Conservation (phyloP, 129 eudicot species). For the Tagetes erecta region DNA sequence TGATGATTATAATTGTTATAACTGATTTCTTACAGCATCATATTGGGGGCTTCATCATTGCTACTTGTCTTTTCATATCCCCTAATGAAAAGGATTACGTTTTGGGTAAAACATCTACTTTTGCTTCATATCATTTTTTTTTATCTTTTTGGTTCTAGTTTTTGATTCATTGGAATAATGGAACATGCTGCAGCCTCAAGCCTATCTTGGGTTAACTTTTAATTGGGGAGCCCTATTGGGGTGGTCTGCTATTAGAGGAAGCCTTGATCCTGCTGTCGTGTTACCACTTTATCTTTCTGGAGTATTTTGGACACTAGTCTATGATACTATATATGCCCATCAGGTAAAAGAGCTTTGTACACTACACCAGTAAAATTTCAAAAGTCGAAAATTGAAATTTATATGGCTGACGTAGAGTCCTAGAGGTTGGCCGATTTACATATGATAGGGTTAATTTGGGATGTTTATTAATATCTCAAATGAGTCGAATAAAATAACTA, state of each 20-base stretch:
- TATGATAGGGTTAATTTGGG: neutral
- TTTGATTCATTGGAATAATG: constrained; percentile 23
- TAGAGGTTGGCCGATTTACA: neutral
- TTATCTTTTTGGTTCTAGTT: constrained; percentile 16
- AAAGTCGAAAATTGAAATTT: neutral
- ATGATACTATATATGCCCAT: constrained; percentile 98
- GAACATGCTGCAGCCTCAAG: constrained; percentile 80
- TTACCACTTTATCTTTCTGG: constrained; percentile 82
- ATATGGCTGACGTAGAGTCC: neutral
- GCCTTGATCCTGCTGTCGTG: constrained; percentile 78
- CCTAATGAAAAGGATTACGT: constrained; percentile 96
- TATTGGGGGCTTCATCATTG: constrained; percentile 93
- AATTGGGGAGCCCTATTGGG: constrained; percentile 95
- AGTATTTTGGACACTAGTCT: constrained; percentile 91
- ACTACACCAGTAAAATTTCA: neutral
- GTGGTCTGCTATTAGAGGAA: constrained; percentile 92
- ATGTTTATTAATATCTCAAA: neutral
- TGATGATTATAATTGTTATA: neutral
- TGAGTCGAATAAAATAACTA: neutral
- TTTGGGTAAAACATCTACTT: constrained; percentile 59
- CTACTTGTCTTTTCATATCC: constrained; percentile 91
- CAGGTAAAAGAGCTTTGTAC: constrained; percentile 53
- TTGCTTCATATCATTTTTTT: neutral
- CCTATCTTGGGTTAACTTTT: constrained; percentile 87
- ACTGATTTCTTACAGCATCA: constrained; percentile 53